A percentile compares a stretch with the other conserved stretches of the same genome.
Conservation (phyloP, 2,329 filamentous ascomycete genomes). For the Botrytis fabae region DNA sequence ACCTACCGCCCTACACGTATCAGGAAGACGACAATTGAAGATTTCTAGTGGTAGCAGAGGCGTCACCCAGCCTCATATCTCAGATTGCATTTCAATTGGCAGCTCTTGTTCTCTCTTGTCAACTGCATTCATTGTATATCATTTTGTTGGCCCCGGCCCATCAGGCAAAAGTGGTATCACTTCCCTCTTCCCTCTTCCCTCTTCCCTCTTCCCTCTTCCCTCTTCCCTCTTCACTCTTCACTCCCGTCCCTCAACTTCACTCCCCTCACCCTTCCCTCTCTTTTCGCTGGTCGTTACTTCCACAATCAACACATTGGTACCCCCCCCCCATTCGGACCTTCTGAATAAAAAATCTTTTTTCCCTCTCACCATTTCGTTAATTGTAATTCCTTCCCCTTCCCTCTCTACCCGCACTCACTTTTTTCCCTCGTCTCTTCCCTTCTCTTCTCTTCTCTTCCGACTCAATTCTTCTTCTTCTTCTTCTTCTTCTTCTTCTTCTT, state of each 20-base stretch:
- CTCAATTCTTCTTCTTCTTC: not conserved
- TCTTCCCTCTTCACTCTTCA: not conserved
- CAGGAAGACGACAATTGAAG: not conserved
- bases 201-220: not conserved
- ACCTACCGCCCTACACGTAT: no score
- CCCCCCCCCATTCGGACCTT: conserved; percentile 17
- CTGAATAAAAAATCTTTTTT: not conserved
- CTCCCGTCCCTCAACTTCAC: not conserved
- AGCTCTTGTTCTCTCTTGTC: not conserved
- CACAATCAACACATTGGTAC: not conserved
- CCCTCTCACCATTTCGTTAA: not conserved
- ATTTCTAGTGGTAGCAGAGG: not conserved
- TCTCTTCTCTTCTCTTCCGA: not conserved
- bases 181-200: not conserved
- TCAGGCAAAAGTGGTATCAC: not conserved
- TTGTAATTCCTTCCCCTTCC: not conserved
- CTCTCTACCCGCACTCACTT: not conserved
- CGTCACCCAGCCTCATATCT: not conserved
- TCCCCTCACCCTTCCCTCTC: not conserved
- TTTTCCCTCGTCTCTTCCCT: not conserved
- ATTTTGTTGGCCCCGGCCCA: not conserved
- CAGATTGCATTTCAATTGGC: not conserved
- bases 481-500: not conserved
- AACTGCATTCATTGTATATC: not conserved
- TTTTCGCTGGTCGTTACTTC: not conserved